Base-by-base conservation (phyloP, 495 filamentous ascomycete genomes). In the Hypoxylon rickii region DNA sequence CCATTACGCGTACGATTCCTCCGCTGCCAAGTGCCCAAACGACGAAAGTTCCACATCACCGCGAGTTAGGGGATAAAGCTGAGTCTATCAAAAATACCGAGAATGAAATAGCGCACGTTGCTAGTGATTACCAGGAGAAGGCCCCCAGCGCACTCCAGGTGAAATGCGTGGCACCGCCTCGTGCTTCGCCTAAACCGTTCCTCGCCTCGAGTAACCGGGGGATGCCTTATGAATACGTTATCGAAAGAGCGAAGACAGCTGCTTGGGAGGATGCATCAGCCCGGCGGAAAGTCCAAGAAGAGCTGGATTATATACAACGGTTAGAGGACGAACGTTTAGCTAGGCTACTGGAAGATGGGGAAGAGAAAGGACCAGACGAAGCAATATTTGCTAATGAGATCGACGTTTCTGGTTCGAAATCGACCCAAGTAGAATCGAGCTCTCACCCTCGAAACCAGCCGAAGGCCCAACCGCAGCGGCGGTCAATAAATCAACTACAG, bases 191-290 rank as follows among this genome's bases (percentile, higher is more conserved):
- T 3, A 66, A 58, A 11, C 56, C 48, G 16, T 59, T 59, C 8
- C 54, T 64, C 13, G 48, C 49, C 15, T 61, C 63, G n/a, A 58
- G 38, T 13, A 21, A 33, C 10, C 38, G 50, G 3, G 53, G 63
- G 24, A 26, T 43, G 15, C 49, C 42, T 15, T 61, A 49, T 19
- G 57, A 58, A 46, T 63, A 55, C 33, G 39, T 47, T 3, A 41
- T 55, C 1, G 55, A 68, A 44, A 61, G 49, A 21, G 32, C 13
- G 3, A 66, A 55, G 49, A 58, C 59, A 6, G 37, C 53, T 2
- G 32, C 39, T 12, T 61, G 63, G 63, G 66, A 68, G 32, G 37
- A 50, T 16, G 18, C 31, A 3, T 21, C 24, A 8, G 50, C 53
- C 5, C 37, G 29, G n/a, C 41, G 36, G 17, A 64, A 61, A 32